A percentile compares a stretch with the other conserved stretches of the same genome.
These are phyloP conservation scores for Avena sativa DNA, from an alignment of 176 grass and related monocot species.

Conservation along the genomic window DNA sequence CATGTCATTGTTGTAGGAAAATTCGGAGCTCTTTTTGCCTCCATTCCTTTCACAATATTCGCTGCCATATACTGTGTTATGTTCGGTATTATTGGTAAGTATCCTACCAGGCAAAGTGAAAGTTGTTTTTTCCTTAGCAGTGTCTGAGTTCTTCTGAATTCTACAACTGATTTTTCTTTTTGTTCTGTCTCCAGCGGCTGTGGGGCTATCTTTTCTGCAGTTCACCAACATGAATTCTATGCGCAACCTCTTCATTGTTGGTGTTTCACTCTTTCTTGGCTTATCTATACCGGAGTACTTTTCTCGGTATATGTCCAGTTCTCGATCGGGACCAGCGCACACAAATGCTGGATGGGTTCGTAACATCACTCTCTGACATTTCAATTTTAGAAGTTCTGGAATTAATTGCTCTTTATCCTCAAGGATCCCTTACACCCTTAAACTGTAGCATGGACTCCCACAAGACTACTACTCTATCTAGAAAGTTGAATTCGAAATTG, in stretches of 20 bases:
- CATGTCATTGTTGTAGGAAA: conserved; percentile 60
- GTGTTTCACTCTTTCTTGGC: conserved; percentile 92
- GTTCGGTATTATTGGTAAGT: conserved; percentile 89
- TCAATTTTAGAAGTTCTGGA: neutral
- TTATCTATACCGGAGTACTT: conserved; percentile 96
- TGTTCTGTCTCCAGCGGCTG: conserved; percentile 65
- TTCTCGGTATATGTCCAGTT: conserved; percentile 59
- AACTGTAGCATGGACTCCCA: neutral
- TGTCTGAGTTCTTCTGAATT: neutral
- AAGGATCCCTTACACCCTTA: neutral
- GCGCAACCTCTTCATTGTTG: conserved; percentile 88
- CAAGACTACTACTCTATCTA: neutral
- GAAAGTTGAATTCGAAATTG: neutral
- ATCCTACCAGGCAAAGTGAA: neutral
- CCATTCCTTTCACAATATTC: conserved; percentile 93
- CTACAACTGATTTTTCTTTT: conserved; percentile 25
- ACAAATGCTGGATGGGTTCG: conserved; percentile 94
- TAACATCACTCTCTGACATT: neutral
- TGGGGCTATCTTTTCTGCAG: conserved; percentile 92
- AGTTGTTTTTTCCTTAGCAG: too few species aligned
- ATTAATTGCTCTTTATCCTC: neutral
- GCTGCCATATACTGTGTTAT: conserved; percentile 88
- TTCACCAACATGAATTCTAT: conserved; percentile 99
- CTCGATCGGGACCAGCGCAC: conserved; percentile 74
- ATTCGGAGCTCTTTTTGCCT: conserved; percentile 97